Base-by-base conservation (phyloP, 2,329 filamentous ascomycete genomes). In the Ceratocystis papillata region DNA sequence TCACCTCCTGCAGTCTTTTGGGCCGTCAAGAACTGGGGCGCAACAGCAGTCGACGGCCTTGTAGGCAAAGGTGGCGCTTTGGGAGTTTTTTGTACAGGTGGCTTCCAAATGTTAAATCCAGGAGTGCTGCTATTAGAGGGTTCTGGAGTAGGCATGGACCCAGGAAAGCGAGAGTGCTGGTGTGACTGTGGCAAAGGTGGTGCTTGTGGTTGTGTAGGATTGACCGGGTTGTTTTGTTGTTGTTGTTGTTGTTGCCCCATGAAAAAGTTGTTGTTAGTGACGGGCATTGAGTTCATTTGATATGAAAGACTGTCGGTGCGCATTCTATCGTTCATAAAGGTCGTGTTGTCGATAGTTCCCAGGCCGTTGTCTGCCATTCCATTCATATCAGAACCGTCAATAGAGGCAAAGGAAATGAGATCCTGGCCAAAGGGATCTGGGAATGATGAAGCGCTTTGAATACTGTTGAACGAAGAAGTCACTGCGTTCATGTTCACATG, bases 21-120 rank as follows among this genome's bases (percentile, higher is more conserved):
- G 8, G 68, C 69, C 22, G 69, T 63, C 25, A 67, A 46, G 20
- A 65, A 68, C 30, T 70, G 59, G 12, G 69, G 69, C 30, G 68
- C 69, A 61, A 68, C 68, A 55, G 69, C 68, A 48, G 70, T 69
- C 12, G 65, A 67, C 48, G 65, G 65, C 28, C 65, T 65, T 63
- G 62, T 61, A 33, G 33, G 55, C 17, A 65, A 76, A 71, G 37
- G 73, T 71, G 10, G 76, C 74, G 53, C 65, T 68, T 78, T 78
- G 8, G 75, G 74, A 44, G 74, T 75, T 41, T 75, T 74, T 33
- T 76, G 76, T 8, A 76, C 71, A 1, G 76, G 75, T 5, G 77
- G 77, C 62, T 75, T 76, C 67, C 67, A 68, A 3, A 68, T 68
- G 63, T 73, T 75, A 67, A 74, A 76, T 17, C 72, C 71, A 33